Base-by-base conservation (phyloP, 805 yeast genomes). In the Candida odintsovae region DNA sequence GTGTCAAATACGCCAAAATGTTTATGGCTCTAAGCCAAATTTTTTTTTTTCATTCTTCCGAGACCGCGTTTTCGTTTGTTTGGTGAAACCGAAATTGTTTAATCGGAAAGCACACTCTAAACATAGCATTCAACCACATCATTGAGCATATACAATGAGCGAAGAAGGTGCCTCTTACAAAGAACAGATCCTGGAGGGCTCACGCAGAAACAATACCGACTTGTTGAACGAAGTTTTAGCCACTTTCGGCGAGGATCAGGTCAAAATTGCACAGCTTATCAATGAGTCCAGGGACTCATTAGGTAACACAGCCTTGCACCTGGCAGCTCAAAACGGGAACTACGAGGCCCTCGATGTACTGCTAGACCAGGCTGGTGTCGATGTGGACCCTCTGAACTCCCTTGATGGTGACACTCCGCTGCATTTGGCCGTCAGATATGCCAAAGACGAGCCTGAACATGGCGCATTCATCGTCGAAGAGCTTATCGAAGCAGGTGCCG, bases 401-500 rank as follows among this genome's bases (percentile, higher is more conserved):
- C 48, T 76, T 25, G 84, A 83, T 44, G 90, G 90, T 35, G 90
- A 87, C 53, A 88, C 97, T 1, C 97, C 99, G 13, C 74, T 94
- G 52, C 98, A 92, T 65, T 68, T 77, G 50, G 95, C 96, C 6
- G 96, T 83, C 12, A 77, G 76, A 50, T 92, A 86, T 63, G 74
- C 90, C 13, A 70, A 72, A 40, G 82, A 80, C 22, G 96, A 92
- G 59, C 87, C 94, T 0, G 97, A 87, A 49, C 90, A 85, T 64
- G 97, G 96, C 1, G 69, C 73, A 21, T 87, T 82, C 54, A 72
- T 90, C 29, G 79, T 83, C 12, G 95, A 87, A 58, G 85, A 83
- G 62, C 75, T 94, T 51, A 70, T 94, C 37, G 97, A 90, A 58
- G 96, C 95, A 25, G 98, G 99, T 3, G 83, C 94, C 2, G 94